These are phyloP conservation scores for Salvia rosmarinus DNA, from an alignment of 257 asterid species.

Conservation along the genomic window DNA sequence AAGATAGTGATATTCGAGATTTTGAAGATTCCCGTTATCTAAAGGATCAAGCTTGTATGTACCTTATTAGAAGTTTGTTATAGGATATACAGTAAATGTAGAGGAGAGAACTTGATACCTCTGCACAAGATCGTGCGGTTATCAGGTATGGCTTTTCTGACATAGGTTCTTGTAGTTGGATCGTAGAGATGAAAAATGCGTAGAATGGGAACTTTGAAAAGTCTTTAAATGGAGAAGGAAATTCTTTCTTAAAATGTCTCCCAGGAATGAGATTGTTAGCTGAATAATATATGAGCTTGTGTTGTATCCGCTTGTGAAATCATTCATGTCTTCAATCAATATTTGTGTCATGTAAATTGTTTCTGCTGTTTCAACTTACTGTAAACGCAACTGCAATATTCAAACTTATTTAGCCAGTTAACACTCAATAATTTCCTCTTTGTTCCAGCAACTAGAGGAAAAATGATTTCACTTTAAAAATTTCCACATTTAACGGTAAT, in stretches of 20 bases:
- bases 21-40: background rate
- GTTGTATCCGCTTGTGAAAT: background rate
- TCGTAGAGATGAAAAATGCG: background rate
- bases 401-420: background rate
- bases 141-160: background rate
- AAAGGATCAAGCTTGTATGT: background rate
- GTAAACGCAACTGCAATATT: background rate
- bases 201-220: background rate
- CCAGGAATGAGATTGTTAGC: background rate
- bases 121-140: constrained; percentile 3
- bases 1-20: constrained; percentile 8
- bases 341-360: background rate
- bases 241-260: background rate
- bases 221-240: background rate
- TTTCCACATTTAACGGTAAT: constrained; percentile 20
- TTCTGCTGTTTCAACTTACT: background rate
- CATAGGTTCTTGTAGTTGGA: background rate
- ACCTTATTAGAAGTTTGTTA: background rate
- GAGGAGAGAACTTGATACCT: background rate
- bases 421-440: constrained; percentile 1
- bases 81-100: background rate
- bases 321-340: background rate
- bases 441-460: constrained; percentile 18
- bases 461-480: constrained; percentile 1
- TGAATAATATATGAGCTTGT: background rate